A percentile compares a stretch with the other conserved stretches of the same genome.
Evolutionary conservation across 1,284 basidiomycete genomes (phyloP).

Genomic region (Omphalotus olearius): DNA sequence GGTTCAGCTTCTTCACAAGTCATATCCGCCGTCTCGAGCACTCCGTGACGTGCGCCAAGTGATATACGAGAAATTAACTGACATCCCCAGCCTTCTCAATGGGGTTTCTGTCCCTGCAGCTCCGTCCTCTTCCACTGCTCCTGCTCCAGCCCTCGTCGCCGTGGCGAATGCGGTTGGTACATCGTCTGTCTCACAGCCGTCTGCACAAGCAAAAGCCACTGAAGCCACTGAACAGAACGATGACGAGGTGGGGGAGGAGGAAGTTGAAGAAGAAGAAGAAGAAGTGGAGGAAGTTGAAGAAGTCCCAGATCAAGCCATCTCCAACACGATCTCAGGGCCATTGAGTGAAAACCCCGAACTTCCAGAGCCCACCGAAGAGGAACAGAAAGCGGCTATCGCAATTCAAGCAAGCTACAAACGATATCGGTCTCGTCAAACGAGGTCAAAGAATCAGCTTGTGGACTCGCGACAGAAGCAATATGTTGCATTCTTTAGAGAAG

Average conservation of each 20-base stretch:
- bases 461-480: slow-evolving; percentile 27
- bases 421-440: slow-evolving; percentile 20
- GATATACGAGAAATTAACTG: slow-evolving; percentile 25
- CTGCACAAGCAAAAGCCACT: not conserved
- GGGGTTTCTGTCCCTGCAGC: slow-evolving; percentile 7
- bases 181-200: no score
- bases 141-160: slow-evolving; percentile 6
- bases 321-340: not conserved
- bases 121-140: not conserved
- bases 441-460: slow-evolving; percentile 23
- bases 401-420: slow-evolving; percentile 29
- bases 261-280: slow-evolving; percentile 8
- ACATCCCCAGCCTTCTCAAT: slow-evolving; percentile 18
- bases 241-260: slow-evolving; percentile 7
- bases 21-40: slow-evolving; percentile 8
- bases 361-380: slow-evolving; percentile 23
- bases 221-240: slow-evolving; percentile 7
- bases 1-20: slow-evolving; percentile 29
- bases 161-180: not conserved
- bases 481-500: slow-evolving; percentile 27
- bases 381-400: slow-evolving; percentile 24
- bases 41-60: slow-evolving; percentile 26
- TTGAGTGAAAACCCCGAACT: not conserved
- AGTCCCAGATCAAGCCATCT: slow-evolving; percentile 4
- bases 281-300: slow-evolving; percentile 16